Base-by-base conservation (phyloP, 768 basidiomycete species). In the Lentinula aciculospora region DNA sequence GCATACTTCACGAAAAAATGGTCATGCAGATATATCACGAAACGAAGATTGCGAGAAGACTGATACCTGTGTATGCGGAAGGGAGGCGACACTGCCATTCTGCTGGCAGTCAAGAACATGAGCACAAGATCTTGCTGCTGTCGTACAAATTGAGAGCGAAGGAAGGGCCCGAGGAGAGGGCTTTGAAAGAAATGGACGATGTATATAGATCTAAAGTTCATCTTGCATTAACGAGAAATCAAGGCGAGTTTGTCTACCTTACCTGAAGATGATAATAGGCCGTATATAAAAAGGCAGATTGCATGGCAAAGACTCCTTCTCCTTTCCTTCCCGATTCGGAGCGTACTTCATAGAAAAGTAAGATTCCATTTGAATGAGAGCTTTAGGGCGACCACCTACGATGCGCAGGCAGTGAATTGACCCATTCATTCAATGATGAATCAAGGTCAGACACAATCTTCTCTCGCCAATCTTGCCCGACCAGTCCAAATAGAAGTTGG, bases 381-480 rank as follows among this genome's bases (percentile, higher is more conserved):
- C 7, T 19, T 27, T 5, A 12, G n/a, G 19, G 17, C 42, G 15
- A 9, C 31, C n/a, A 59, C 68, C 23, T 54, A 78, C 76, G 61
- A 54, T 78, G 74, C 15, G 72, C 70, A 0, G 81, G 81, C 2
- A 82, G 68, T 0, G 71, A 61, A 48, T 81, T 77, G 8, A 81
- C 71, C 80, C 81, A 84, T 12, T 71, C 67, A 62, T 83, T 82
- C 44, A 84, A 65, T 2, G 76, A 74, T 0, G 78, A 79, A 31
- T 65, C 64, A 3, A 66, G 42, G n/a, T 58, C 50, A 19, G 29
- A 36, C 8, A 58, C 57, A 40, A 49, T 39, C 19, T 37, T 61
- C 44, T 61, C 37, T 23, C 57, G 56, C 44, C 56, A 57, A 6
- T 57, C 29, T 10, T 56, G 40, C 12, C 47, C 54, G 21, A 42